Conservation (phyloP, 106 monocot genomes). For the Allium sativum region DNA sequence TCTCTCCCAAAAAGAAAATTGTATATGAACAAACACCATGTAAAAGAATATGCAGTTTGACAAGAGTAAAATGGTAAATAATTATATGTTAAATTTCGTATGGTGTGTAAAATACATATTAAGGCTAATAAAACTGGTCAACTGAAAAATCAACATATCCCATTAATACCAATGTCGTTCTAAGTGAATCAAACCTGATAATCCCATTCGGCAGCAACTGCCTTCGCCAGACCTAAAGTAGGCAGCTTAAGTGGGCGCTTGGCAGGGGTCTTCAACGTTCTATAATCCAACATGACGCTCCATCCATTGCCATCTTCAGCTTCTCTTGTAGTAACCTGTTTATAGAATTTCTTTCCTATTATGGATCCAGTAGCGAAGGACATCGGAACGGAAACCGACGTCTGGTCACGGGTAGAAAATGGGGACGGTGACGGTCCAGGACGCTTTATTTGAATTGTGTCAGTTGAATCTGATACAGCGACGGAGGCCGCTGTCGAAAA, state of each 20-base stretch:
- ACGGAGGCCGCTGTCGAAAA: background rate
- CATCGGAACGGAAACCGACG: slow-evolving; percentile 80
- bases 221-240: slow-evolving; percentile 70
- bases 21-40: too few species aligned
- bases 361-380: slow-evolving; percentile 89
- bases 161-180: too few species aligned
- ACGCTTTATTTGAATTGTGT: slow-evolving; percentile 48
- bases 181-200: slow-evolving; percentile 54
- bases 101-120: too few species aligned
- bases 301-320: slow-evolving; percentile 96
- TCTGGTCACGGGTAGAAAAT: slow-evolving; percentile 37
- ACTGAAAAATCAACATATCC: too few species aligned
- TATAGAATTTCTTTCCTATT: slow-evolving; percentile 91
- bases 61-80: too few species aligned
- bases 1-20: too few species aligned
- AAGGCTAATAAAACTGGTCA: too few species aligned
- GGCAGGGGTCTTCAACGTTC: slow-evolving; percentile 80
- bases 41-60: too few species aligned
- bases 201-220: slow-evolving; percentile 96
- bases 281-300: slow-evolving; percentile 97
- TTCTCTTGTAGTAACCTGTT: slow-evolving; percentile 52
- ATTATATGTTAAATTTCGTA: too few species aligned
- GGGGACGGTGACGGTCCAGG: background rate
- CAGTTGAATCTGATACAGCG: slow-evolving; percentile 7
- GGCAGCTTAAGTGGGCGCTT: slow-evolving; percentile 77